These are phyloP conservation scores for Diaporthe amygdali DNA, from an alignment of 2,329 filamentous ascomycete species.

Conservation along the genomic window DNA sequence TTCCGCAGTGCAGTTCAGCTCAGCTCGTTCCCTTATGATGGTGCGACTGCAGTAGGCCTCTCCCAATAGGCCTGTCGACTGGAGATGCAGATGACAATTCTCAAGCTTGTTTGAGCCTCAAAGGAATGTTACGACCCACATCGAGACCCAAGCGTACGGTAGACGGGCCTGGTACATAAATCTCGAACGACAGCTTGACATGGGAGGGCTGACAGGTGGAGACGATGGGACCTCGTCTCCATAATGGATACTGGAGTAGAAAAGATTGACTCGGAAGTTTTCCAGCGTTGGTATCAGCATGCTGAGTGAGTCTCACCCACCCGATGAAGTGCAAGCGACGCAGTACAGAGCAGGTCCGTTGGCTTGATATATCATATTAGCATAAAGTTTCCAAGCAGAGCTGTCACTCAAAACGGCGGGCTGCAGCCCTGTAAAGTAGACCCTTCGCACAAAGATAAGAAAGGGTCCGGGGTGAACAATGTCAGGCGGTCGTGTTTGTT, in stretches of 20 bases:
- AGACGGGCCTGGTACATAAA: neutral
- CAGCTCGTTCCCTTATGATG: neutral
- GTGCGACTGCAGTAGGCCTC: neutral
- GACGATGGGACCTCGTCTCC: neutral
- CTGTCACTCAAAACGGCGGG: neutral
- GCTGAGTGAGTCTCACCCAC: neutral
- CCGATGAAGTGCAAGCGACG: neutral
- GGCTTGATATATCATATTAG: neutral
- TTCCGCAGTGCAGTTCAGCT: neutral
- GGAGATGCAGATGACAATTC: neutral
- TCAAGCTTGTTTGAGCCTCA: neutral
- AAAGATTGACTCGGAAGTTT: neutral
- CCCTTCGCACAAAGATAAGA: neutral
- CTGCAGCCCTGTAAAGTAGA: neutral
- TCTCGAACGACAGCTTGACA: conserved; percentile 2
- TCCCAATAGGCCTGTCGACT: neutral
- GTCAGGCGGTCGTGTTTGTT: neutral
- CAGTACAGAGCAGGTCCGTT: neutral
- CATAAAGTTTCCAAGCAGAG: neutral
- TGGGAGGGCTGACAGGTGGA: neutral
- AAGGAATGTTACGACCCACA: neutral
- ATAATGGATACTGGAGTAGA: neutral
- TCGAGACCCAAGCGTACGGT: neutral
- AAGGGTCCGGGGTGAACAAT: neutral
- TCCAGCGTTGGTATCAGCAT: neutral